phyloP scores from a whole-genome alignment of 305 asterid genomes.

The Fraxinus dipetala region DNA sequence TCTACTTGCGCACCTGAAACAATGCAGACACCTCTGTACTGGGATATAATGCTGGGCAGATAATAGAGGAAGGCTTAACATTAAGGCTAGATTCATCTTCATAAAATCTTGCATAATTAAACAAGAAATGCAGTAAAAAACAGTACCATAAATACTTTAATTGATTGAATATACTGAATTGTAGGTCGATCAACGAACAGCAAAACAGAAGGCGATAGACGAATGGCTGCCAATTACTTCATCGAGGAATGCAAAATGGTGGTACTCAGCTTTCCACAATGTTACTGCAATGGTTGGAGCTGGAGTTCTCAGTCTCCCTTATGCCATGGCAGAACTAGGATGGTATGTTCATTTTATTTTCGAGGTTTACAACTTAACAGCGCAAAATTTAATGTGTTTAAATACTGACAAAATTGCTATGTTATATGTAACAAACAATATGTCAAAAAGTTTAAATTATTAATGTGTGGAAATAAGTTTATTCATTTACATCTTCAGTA shows the following conservation, averaged over 20 bases:
- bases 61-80: background rate
- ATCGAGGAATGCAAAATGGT: conserved; percentile 40
- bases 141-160: background rate
- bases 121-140: background rate
- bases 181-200: conserved; percentile 25
- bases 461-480: background rate
- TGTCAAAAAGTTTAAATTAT: background rate
- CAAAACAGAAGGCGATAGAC: conserved; percentile 29
- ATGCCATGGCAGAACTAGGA: conserved; percentile 31
- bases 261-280: conserved; percentile 42
- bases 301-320: conserved; percentile 30
- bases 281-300: conserved; percentile 48
- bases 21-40: background rate
- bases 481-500: background rate
- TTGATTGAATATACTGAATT: background rate
- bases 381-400: background rate
- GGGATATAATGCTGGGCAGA: background rate
- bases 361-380: background rate
- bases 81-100: background rate
- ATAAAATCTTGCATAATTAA: background rate
- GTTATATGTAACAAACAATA: background rate
- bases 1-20: background rate
- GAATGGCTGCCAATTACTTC: conserved; percentile 42
- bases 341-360: conserved; percentile 11
- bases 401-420: background rate